Evolutionary conservation across 352 stramenopile genomes (phyloP).

Genomic region (Phytophthora fragariaefolia): DNA sequence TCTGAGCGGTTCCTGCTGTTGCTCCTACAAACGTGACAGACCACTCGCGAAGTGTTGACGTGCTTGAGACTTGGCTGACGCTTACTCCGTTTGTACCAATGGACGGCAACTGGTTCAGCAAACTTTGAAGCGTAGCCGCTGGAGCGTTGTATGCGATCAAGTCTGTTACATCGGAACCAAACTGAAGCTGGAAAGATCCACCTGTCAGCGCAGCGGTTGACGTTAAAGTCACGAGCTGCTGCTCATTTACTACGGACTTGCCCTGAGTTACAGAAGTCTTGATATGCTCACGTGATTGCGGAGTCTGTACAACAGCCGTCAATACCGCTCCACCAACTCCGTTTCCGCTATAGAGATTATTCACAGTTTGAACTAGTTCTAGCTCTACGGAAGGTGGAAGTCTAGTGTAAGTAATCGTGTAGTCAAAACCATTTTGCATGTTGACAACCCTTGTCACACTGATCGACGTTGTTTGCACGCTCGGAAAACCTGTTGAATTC

Average conservation of each 20-base stretch:
- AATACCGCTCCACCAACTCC: slow-evolving; percentile 47
- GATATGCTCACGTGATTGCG: slow-evolving; percentile 64
- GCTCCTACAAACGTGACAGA: slow-evolving; percentile 68
- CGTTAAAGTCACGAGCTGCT: slow-evolving; percentile 69
- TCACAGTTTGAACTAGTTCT: slow-evolving; percentile 47
- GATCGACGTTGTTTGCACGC: slow-evolving; percentile 37
- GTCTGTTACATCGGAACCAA: slow-evolving; percentile 65
- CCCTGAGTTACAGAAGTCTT: slow-evolving; percentile 69
- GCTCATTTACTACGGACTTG: slow-evolving; percentile 66
- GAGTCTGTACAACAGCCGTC: slow-evolving; percentile 34
- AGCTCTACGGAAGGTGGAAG: slow-evolving; percentile 50
- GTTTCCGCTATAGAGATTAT: slow-evolving; percentile 71
- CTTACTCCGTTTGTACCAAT: slow-evolving; percentile 51
- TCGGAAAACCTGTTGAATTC: slow-evolving; percentile 16
- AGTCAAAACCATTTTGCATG: slow-evolving; percentile 71
- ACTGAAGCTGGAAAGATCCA: slow-evolving; percentile 74
- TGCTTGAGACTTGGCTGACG: slow-evolving; percentile 35
- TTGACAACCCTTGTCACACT: slow-evolving; percentile 61
- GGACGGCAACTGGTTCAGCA: slow-evolving; percentile 77
- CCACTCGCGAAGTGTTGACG: slow-evolving; percentile 46
- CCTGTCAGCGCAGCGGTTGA: slow-evolving; percentile 46
- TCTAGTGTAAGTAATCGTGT: slow-evolving; percentile 69
- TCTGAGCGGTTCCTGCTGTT: slow-evolving; percentile 46
- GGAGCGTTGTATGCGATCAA: slow-evolving; percentile 73
- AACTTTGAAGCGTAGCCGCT: slow-evolving; percentile 59